Percentiles rank a stretch among this genome's conserved stretches.
Conservation (phyloP, 768 basidiomycete species). For the Tricholoma terreum region DNA sequence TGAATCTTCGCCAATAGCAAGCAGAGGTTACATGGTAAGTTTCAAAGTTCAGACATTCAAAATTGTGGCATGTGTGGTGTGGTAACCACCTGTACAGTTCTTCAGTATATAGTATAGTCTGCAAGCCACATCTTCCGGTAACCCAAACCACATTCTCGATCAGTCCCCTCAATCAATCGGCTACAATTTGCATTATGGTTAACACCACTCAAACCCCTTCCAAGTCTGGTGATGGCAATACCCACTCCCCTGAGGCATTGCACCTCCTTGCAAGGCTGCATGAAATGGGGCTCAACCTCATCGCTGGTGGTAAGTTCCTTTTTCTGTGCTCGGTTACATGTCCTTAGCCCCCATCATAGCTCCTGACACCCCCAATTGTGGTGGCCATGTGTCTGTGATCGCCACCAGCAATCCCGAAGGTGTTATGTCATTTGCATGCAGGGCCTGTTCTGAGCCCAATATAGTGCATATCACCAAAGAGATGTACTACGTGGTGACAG, state of each 20-base stretch:
- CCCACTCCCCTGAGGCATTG: neutral
- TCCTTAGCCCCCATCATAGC: neutral
- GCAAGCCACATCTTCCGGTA: neutral
- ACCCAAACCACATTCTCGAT: neutral
- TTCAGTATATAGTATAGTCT: neutral
- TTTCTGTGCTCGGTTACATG: neutral
- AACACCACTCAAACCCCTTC: neutral
- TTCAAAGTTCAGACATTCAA: too few species aligned
- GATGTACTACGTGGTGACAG: neutral
- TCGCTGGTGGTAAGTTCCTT: neutral
- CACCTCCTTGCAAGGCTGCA: neutral
- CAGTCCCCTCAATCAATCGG: neutral
- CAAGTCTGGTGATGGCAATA: neutral
- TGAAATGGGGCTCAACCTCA: neutral
- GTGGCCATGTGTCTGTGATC: neutral
- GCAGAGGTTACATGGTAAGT: too few species aligned
- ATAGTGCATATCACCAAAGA: neutral
- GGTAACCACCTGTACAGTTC: slow-evolving; percentile 1
- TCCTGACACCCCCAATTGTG: neutral
- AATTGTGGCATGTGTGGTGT: neutral
- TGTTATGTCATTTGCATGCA: neutral
- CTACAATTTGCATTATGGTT: neutral
- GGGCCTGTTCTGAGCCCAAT: neutral
- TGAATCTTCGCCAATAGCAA: neutral
- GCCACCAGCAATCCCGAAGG: neutral